phyloP scores from a whole-genome alignment of 352 stramenopile species.

The Blastocystis sp. region DNA sequence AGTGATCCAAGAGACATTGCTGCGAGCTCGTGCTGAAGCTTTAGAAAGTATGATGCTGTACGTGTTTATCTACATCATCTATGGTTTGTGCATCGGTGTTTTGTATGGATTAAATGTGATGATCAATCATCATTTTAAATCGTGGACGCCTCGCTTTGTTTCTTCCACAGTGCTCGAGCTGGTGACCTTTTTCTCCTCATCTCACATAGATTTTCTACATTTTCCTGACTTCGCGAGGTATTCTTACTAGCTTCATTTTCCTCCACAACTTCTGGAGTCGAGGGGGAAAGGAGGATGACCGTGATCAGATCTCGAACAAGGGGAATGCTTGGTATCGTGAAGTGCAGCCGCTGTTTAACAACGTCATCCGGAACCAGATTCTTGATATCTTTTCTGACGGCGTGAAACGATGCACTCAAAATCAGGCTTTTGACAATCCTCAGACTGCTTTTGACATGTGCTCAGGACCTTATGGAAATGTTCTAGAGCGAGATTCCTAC shows the following conservation, averaged over 20 bases:
- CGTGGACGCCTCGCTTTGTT: neutral
- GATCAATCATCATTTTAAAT: neutral
- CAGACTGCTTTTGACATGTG: neutral
- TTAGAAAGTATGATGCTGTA: constrained; percentile 57
- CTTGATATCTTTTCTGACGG: constrained; percentile 46
- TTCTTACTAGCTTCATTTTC: constrained; percentile 23
- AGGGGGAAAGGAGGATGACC: neutral
- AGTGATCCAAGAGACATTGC: neutral
- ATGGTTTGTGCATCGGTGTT: neutral
- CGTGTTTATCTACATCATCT: constrained; percentile 54
- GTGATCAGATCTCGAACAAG: neutral
- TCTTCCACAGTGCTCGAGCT: neutral
- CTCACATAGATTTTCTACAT: constrained; percentile 38
- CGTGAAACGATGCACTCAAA: neutral
- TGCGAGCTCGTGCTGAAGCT: neutral
- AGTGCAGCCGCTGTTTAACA: constrained; percentile 39
- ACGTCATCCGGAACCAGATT: constrained; percentile 17
- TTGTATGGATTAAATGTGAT: constrained; percentile 29
- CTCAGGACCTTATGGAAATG: neutral
- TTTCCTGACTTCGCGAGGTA: neutral
- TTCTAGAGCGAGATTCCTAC: neutral
- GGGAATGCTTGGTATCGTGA: constrained; percentile 36
- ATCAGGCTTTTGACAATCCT: neutral
- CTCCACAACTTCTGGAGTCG: constrained; percentile 4
- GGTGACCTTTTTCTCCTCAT: neutral